phyloP scores from a whole-genome alignment of 73 alveolate species.

The Paramecium sonneborni region DNA sequence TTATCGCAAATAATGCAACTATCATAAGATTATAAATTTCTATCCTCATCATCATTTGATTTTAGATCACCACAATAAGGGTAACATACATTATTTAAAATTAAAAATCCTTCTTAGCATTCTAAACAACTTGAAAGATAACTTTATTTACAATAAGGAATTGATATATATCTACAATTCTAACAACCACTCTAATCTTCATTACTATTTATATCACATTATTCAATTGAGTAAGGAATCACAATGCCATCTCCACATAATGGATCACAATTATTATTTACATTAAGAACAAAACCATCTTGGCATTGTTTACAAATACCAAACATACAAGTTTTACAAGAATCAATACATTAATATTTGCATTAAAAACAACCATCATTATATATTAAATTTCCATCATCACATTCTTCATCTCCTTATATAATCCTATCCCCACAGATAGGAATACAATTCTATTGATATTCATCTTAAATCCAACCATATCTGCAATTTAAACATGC shows the following conservation, averaged over 20 bases:
- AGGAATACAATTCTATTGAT: neutral
- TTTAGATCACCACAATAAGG: neutral
- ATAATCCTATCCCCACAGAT: neutral
- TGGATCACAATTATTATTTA: neutral
- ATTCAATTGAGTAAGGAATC: neutral
- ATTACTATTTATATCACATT: neutral
- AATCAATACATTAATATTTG: neutral
- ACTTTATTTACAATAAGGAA: neutral
- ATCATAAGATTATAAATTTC: too few relatives aligned
- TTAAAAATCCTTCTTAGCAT: neutral
- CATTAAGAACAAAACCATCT: neutral
- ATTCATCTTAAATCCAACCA: too few relatives aligned
- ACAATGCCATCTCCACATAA: slow-evolving; percentile 50
- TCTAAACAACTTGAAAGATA: neutral
- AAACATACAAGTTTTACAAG: neutral
- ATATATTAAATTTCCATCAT: slow-evolving; percentile 16
- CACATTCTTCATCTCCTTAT: neutral
- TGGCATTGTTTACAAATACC: neutral
- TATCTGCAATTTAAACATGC: too few relatives aligned
- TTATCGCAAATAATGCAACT: too few relatives aligned
- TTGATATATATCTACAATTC: too few relatives aligned
- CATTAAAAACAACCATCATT: slow-evolving; percentile 15
- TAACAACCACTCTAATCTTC: neutral
- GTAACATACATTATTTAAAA: neutral
- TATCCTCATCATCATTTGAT: neutral